Conservation (phyloP, 139 green algal species). For the Dunaliella primolecta region DNA sequence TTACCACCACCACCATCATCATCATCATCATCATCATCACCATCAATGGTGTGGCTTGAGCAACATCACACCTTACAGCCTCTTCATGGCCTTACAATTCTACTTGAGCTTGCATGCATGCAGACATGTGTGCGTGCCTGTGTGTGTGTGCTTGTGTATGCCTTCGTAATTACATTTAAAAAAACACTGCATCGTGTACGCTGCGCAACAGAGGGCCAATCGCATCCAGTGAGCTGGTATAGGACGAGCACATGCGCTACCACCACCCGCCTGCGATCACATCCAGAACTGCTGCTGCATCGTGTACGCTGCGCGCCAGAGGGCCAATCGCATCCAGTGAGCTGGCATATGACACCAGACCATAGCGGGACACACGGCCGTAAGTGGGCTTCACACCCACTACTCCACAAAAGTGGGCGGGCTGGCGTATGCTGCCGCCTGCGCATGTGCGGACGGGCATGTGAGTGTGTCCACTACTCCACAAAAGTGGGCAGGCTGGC, state of each 20-base stretch:
- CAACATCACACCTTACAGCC: too few species aligned
- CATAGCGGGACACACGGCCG: conserved; percentile 82
- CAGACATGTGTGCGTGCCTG: too few species aligned
- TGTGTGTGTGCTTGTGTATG: too few species aligned
- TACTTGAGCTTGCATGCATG: too few species aligned
- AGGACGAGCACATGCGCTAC: too few species aligned
- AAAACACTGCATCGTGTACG: conserved; percentile 84
- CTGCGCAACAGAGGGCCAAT: conserved; percentile 76
- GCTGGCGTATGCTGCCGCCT: conserved; percentile 92
- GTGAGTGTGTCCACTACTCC: conserved; percentile 88
- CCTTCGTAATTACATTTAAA: too few species aligned
- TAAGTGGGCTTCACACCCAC: conserved; percentile 98
- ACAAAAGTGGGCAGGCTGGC: conserved; percentile 94
- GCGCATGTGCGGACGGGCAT: too few species aligned
- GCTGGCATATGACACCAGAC: conserved; percentile 92
- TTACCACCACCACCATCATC: too few species aligned
- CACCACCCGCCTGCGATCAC: conserved; percentile 83
- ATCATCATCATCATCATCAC: too few species aligned
- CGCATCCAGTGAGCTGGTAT: conserved; percentile 91
- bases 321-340: conserved; percentile 89
- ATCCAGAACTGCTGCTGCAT: conserved; percentile 80
- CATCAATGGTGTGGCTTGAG: too few species aligned
- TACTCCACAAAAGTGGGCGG: conserved; percentile 92
- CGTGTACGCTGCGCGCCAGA: conserved; percentile 76
- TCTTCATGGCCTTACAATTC: too few species aligned